phyloP scores from a whole-genome alignment of 495 filamentous ascomycete species.

The Annulohypoxylon bovei region DNA sequence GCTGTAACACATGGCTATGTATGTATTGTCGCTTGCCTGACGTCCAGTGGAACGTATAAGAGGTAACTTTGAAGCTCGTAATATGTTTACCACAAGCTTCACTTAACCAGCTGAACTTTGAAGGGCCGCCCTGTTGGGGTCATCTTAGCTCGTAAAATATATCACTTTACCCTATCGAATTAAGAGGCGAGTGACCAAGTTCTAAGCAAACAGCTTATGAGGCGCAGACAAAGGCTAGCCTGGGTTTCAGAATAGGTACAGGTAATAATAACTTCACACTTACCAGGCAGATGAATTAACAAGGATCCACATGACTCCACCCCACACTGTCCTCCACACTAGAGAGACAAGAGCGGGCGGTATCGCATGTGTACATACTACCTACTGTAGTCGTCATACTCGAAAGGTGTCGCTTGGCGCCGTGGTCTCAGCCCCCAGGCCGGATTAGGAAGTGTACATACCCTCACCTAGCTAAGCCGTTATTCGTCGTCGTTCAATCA shows the following conservation, averaged over 20 bases:
- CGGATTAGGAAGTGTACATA: constrained; percentile 18
- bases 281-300: constrained; percentile 10
- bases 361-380: too few relatives aligned
- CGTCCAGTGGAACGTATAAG: constrained; percentile 24
- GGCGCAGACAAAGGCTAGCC: constrained; percentile 17
- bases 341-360: constrained; percentile 2
- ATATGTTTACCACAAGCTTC: constrained; percentile 16
- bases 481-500: constrained; percentile 21
- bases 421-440: constrained; percentile 25
- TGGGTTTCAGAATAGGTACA: constrained; percentile 36
- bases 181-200: neutral
- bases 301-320: constrained; percentile 23
- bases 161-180: constrained; percentile 18
- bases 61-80: neutral
- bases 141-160: constrained; percentile 29
- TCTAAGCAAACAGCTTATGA: constrained; percentile 25
- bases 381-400: constrained; percentile 10
- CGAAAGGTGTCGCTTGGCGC: constrained; percentile 20
- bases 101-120: neutral
- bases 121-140: constrained; percentile 17
- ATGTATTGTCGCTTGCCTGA: constrained; percentile 4
- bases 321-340: constrained; percentile 34
- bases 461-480: constrained; percentile 8
- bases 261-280: constrained; percentile 26
- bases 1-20: constrained; percentile 27